Evolutionary conservation across 495 filamentous ascomycete genomes (phyloP), one percentile per base, ranked within the genome.

Genomic region (Podospora conica): DNA sequence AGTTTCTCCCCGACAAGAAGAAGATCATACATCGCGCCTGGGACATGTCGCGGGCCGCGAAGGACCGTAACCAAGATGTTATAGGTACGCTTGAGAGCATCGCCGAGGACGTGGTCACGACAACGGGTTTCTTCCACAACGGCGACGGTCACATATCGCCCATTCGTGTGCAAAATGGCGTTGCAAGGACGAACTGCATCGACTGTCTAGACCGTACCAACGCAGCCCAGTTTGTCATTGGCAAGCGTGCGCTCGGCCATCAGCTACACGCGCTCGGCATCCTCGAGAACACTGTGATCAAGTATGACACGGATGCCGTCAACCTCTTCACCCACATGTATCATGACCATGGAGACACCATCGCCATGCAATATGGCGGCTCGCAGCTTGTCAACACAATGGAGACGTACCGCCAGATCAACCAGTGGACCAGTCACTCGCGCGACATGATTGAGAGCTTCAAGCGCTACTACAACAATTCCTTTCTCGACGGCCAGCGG

Each of bases 401-500:
- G 94, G 93, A 93, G 65, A 98, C 96, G 2, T 98, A 98, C 75
- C 88, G 95, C 60, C 97, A 97, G 76, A 96, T 97, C 74, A 98
- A 98, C 66, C 93, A 97, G 74, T 98, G 95, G 95, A 96, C 91
- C 53, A 96, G 92, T 68, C 91, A 96, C 71, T 97, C 95, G 8
- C 85, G 95, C 55, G 95, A 98, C 75, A 98, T 98, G 95, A 91
- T 98, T 10, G 95, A 98, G 77, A 96, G 91, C 75, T 97, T 98
- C 82, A 98, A 98, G 75, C 87, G 95, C 29, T 98, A 98, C 78
- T 98, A 98, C 78, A 96, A 98, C 76, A 98, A 98, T 75, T 97
- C 93, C 0, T 98, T 98, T 77, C 83, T 98, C 9, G 95, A 98
- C 75, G 90, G 90, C 21, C 95, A 98, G 73, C 87, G 95, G 54